Evolutionary conservation across 2,329 filamentous ascomycete genomes (phyloP), one percentile per base, ranked within the genome.

Genomic region (Ilyonectria mors-panacis): DNA sequence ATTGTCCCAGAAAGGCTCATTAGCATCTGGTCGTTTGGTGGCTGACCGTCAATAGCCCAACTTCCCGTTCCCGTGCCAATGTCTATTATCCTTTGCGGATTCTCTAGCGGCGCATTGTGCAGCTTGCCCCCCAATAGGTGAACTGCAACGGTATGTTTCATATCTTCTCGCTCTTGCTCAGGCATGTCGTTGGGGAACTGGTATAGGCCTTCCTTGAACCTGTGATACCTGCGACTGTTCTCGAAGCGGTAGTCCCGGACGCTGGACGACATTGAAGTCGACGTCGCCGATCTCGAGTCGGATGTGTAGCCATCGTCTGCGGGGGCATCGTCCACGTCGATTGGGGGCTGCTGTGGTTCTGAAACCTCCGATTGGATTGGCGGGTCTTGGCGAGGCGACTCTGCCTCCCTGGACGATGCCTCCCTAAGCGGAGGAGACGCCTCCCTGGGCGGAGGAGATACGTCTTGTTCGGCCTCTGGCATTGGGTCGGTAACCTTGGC

Each of bases 1-100:
- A 48, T 33, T n/a, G n/a, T n/a, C n/a, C n/a, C n/a, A n/a, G n/a
- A n/a, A n/a, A n/a, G n/a, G 19, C 3, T 33, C 19, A 23, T 21
- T 17, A 13, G 26, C 28, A 17, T 39, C 17, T 19, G 12, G 26
- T 23, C 8, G 6, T 23, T 30, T 15, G 55, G 58, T 55, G 63
- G 63, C 77, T 50, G 15, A 80, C 78, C 77, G 48, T 83, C 81
- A 55, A 88, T 84, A 0, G 86, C 85, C 85, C 86, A 88, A 2
- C 71, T 77, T 67, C 67, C 71, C 13, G 63, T 67, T 2, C 57
- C 79, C 67, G 67, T 78, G 79, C 83, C 84, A 30, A 85, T 67
- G 66, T 86, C 84, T 21, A 85, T 74, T 4, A 85, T 73, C 59
- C 72, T 73, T 53, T 84, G 71, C 15, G 66, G 71, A 10, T 79